Percentiles rank a stretch among this genome's conserved stretches.
Conservation (phyloP, 352 stramenopile species). For the Thraustotheca clavata region DNA sequence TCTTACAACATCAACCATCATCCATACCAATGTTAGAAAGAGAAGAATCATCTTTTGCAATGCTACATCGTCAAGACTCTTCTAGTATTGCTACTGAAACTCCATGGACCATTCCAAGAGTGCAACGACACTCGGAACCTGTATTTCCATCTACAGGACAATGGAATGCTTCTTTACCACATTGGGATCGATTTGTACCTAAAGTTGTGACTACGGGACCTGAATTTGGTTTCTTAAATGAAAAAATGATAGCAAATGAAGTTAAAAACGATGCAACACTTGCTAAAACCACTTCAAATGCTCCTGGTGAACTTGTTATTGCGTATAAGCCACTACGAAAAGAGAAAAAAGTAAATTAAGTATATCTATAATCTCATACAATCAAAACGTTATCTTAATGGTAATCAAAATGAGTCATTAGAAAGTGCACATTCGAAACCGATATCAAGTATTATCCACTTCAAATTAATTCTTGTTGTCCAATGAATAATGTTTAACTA, state of each 20-base stretch:
- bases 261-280: background rate
- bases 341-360: too few species aligned
- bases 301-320: background rate
- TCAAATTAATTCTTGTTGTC: too few species aligned
- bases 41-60: background rate
- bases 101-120: background rate
- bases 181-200: background rate
- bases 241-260: background rate
- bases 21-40: background rate
- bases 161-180: background rate
- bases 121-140: background rate
- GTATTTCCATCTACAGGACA: background rate
- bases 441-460: too few species aligned
- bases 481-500: too few species aligned
- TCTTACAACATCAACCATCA: background rate
- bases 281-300: background rate
- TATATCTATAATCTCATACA: too few species aligned
- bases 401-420: too few species aligned
- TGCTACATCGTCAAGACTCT: background rate
- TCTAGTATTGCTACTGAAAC: background rate
- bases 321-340: background rate
- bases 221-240: background rate
- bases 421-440: too few species aligned
- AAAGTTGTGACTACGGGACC: background rate
- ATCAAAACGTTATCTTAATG: too few species aligned